These are phyloP conservation scores for Gleditsia sinensis DNA, from an alignment of 306 rosid genomes.

Conservation along the genomic window DNA sequence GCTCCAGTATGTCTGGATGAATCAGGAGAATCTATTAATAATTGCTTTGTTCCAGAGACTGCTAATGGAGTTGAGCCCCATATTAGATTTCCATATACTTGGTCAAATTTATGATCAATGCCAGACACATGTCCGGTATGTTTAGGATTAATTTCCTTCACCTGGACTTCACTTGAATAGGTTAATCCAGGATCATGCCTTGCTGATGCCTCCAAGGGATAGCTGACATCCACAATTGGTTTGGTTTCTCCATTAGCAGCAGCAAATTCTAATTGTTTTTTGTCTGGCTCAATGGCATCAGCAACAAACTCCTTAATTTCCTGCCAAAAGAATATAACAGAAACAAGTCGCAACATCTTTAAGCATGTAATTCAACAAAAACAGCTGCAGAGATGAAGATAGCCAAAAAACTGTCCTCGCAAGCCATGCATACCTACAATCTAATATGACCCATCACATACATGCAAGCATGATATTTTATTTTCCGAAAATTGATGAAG, in stretches of 20 bases:
- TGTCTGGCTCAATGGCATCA: conserved; percentile 28
- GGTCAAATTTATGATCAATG: conserved; percentile 37
- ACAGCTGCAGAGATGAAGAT: conserved; percentile 3
- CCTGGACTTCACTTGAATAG: conserved; percentile 30
- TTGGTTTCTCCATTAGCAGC: conserved; percentile 36
- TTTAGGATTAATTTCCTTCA: conserved; percentile 37
- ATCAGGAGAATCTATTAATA: conserved; percentile 45
- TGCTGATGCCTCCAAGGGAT: conserved; percentile 37
- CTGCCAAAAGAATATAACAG: conserved; percentile 45
- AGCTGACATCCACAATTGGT: conserved; percentile 32
- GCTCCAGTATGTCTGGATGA: conserved; percentile 38
- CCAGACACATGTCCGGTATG: conserved; percentile 25
- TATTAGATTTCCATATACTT: conserved; percentile 36
- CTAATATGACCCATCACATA: conserved; percentile 3
- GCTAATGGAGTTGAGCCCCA: conserved; percentile 34
- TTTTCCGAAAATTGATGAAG: background rate
- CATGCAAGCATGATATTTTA: background rate
- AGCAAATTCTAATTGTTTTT: conserved; percentile 35
- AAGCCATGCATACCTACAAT: conserved; percentile 22
- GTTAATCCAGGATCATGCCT: conserved; percentile 35
- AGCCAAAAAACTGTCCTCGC: conserved; percentile 19
- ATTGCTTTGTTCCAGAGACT: conserved; percentile 34
- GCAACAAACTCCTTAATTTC: conserved; percentile 39
- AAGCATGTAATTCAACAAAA: conserved; percentile 22
- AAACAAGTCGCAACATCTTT: conserved; percentile 1